Evolutionary conservation across 2,329 filamentous ascomycete species (phyloP), one percentile per base, ranked within the genome.

Genomic region (Aspergillus fumigatiaffinis): DNA sequence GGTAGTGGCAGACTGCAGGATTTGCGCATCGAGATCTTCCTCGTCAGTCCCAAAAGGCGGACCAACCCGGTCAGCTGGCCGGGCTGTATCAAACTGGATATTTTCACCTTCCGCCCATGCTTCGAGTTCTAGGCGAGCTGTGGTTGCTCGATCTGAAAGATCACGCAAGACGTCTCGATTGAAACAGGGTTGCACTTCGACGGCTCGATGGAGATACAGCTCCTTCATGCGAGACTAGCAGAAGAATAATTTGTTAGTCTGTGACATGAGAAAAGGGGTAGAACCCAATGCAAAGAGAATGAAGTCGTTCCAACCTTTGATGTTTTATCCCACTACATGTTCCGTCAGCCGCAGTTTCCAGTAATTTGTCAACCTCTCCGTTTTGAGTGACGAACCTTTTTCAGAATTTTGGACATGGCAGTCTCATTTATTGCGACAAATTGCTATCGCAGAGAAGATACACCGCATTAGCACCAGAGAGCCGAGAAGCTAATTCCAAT

Each of bases 351-450:
- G 10, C 61, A 20, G 61, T 58, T 17, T 46, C 20, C 56, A 58
- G 21, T 25, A 57, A 23, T 56, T 52, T 66, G 61, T 56, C 53
- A 54, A 41, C 41, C 51, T 32, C 20, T 38, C 17, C 10, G 28
- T 46, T 49, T 52, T 55, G 44, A 25, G 23, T 17, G 57, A 73
- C 79, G 59, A 70, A 87, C 85, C 83, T 99, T 99, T 79, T 99
- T 99, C 62, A 99, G 79, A 58, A 99, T 99, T 76, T 99, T 99
- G 28, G 93, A 97, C 73, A 97, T 97, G 17, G 92, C 94, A 1
- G 91, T 97, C 69, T 94, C 93, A 72, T 99, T 99, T 71, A 97
- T 90, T 74, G 97, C 93, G 63, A 99, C 92, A 75, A 97, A 99
- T 80, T 97, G 94, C 80, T 97, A 66, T 50, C 6, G 5, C 8